Evolutionary conservation across 1,284 basidiomycete species (phyloP).

Genomic region (Wallemia mellicola): DNA sequence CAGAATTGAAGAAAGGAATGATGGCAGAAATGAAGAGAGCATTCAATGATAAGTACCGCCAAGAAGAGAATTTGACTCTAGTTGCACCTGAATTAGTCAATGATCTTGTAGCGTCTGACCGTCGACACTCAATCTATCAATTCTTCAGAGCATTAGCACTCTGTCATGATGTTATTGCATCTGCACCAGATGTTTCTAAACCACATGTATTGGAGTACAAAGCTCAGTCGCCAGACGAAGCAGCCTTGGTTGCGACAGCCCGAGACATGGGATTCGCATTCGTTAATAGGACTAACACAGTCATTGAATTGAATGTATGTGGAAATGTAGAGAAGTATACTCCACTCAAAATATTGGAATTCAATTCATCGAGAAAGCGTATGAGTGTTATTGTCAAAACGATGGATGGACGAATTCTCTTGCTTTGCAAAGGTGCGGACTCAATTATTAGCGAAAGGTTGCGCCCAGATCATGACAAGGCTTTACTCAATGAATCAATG

Average conservation of each 20-base stretch:
- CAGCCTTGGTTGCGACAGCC: slow-evolving; percentile 68
- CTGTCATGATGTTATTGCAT: slow-evolving; percentile 63
- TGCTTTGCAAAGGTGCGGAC: slow-evolving; percentile 93
- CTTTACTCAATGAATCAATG: slow-evolving; percentile 41
- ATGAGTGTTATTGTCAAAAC: slow-evolving; percentile 71
- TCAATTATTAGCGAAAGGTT: slow-evolving; percentile 74
- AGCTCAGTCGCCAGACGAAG: slow-evolving; percentile 82
- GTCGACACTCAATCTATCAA: slow-evolving; percentile 36
- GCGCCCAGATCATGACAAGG: slow-evolving; percentile 35
- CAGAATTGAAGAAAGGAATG: slow-evolving; percentile 44
- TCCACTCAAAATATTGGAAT: slow-evolving; percentile 56
- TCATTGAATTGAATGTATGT: slow-evolving; percentile 66
- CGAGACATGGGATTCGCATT: slow-evolving; percentile 83
- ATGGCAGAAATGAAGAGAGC: slow-evolving; percentile 35
- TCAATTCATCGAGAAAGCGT: slow-evolving; percentile 71
- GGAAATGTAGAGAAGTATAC: slow-evolving; percentile 58
- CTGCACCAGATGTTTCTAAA: slow-evolving; percentile 32
- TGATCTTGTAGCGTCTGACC: slow-evolving; percentile 34
- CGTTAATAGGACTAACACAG: slow-evolving; percentile 38
- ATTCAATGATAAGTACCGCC: slow-evolving; percentile 73
- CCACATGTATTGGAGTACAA: slow-evolving; percentile 62
- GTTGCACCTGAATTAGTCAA: slow-evolving; percentile 57
- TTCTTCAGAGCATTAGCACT: slow-evolving; percentile 70
- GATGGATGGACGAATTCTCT: slow-evolving; percentile 44
- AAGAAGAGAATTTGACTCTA: slow-evolving; percentile 52